These are phyloP conservation scores for apple (Malus domestica) DNA, from an alignment of 306 rosid species.

Conservation along the genomic window ASM211411v1 NC_041798.1:26916001-26916500, in stretches of 20 bases:
- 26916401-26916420: neutral
- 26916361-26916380: neutral
- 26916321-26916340: neutral
- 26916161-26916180: slow-evolving; percentile 15
- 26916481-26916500: neutral
- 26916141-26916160: slow-evolving; percentile 68
- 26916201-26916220: neutral
- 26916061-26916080: slow-evolving; percentile 44
- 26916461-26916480: neutral
- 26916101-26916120: slow-evolving; percentile 71
- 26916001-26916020: slow-evolving; percentile 13
- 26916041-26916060: slow-evolving; percentile 34
- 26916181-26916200: slow-evolving; percentile 18
- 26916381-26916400: neutral
- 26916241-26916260: neutral
- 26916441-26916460: neutral
- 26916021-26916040: slow-evolving; percentile 25
- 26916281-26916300: neutral
- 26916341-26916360: neutral
- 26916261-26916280: neutral
- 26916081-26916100: slow-evolving; percentile 50
- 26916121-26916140: slow-evolving; percentile 96
- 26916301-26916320: neutral
- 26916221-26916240: neutral
- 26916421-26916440: neutral